These are phyloP conservation scores for Ophiocordyceps australis DNA, from an alignment of 2,329 filamentous ascomycete genomes.

Conservation along the genomic window DNA sequence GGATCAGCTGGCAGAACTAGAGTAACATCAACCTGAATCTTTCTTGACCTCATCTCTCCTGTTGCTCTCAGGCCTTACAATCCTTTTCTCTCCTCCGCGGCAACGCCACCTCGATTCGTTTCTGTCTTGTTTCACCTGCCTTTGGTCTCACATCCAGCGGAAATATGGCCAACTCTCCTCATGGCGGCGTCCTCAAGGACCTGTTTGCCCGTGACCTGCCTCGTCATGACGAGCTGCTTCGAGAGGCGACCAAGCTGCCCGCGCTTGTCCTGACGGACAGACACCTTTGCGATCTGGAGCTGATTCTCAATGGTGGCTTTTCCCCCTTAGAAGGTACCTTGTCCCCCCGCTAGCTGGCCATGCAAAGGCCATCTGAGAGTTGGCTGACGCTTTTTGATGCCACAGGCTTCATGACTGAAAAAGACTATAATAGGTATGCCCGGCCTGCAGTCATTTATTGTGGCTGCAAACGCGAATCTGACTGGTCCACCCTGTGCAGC, in stretches of 20 bases:
- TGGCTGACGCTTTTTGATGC: neutral
- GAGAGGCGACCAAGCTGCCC: constrained; percentile 74
- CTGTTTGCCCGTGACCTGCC: constrained; percentile 83
- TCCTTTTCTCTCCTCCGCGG: neutral
- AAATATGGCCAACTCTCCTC: constrained; percentile 54
- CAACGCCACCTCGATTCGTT: constrained; percentile 1
- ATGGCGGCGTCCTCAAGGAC: constrained; percentile 95
- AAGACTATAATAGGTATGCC: constrained; percentile 82
- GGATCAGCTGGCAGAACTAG: no score
- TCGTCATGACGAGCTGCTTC: constrained; percentile 58
- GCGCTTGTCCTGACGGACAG: constrained; percentile 77
- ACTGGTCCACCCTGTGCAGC: constrained; percentile 21
- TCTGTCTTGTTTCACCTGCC: neutral
- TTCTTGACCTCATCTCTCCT: no score
- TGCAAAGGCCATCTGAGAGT: neutral
- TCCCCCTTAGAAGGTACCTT: constrained; percentile 89
- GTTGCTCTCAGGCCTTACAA: no score
- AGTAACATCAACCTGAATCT: no score
- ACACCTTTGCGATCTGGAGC: constrained; percentile 92
- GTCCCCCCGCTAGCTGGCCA: constrained; percentile 11
- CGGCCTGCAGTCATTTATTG: no score
- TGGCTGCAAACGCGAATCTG: no score
- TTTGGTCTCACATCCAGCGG: constrained; percentile 4
- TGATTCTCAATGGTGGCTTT: constrained; percentile 95
- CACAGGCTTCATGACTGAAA: constrained; percentile 87